Evolutionary conservation across 305 asterid species (phyloP), one percentile per base, ranked within the genome.

Genomic region (Rubia tinctorum): DNA sequence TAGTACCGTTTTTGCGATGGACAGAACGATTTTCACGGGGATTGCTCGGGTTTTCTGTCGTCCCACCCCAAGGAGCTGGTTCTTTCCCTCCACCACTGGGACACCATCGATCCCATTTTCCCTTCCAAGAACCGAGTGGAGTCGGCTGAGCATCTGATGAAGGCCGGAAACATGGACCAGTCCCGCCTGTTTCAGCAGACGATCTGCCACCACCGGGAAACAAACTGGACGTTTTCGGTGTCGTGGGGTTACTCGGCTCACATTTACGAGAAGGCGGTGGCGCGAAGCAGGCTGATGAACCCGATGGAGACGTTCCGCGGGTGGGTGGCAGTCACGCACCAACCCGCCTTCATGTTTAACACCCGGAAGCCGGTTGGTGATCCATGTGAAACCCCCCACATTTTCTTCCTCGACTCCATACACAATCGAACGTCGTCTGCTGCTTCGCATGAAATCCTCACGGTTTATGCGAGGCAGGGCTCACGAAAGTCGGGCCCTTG

Each of bases 211-310:
- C 63, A 58, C 63, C 13, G 63, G 63, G 20, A 58, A 20, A 58
- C 63, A 20, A 58, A 58, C 63, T 58, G 63, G 63, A 58, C 63
- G 1, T 58, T 58, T 22, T 58, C 63, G 63, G 63, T 22, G 8
- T n/a, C 63, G 14, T 58, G 63, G 63, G 63, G 63, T 13, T 58
- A 58, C 30, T 58, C 63, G 6, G 63, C 34, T 58, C 63, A 58
- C 6, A 20, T 58, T 22, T 58, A 58, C 63, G 63, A 58, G 63
- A n/a, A 9, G 9, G 63, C 14, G 25, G 20, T 58, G 63, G 27
- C 63, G 14, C 20, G 63, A 58, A 58, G 63, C 30, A 7, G 63
- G 63, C 30, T 58, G 63, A 58, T 58, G 64, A 22, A 59, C 15
- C 64, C 64, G 15, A 59, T 59, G 7, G 63, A 20, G 30, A 58